Conservation (phyloP, 1,284 basidiomycete genomes). For the Anthracocystis walkeri region DNA sequence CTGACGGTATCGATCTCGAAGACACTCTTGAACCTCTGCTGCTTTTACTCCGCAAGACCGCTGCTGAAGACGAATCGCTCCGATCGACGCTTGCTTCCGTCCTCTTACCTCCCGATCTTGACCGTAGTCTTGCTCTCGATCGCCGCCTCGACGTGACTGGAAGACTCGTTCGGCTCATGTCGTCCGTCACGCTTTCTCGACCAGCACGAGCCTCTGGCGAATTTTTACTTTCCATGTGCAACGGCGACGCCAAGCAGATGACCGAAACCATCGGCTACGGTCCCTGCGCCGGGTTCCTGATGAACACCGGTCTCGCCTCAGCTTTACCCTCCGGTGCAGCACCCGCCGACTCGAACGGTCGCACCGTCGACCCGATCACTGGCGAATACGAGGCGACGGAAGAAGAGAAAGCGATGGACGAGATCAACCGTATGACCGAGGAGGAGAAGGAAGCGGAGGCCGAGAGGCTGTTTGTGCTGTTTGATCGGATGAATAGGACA, state of each 20-base stretch:
- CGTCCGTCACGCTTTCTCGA: constrained; percentile 44
- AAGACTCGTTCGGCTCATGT: constrained; percentile 55
- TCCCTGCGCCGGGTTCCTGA: constrained; percentile 62
- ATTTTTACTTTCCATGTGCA: constrained; percentile 52
- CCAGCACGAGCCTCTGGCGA: constrained; percentile 56
- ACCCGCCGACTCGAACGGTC: constrained; percentile 13
- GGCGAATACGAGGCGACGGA: constrained; percentile 51
- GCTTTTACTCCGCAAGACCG: constrained; percentile 53
- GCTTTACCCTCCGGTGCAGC: constrained; percentile 37
- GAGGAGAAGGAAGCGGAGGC: constrained; percentile 62
- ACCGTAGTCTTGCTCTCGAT: constrained; percentile 46
- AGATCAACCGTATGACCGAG: constrained; percentile 49
- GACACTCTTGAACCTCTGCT: constrained; percentile 54
- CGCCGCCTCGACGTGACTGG: constrained; percentile 55
- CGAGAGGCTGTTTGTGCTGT: constrained; percentile 59
- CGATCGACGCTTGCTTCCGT: constrained; percentile 18
- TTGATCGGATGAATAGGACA: constrained; percentile 58
- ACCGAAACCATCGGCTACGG: constrained; percentile 59
- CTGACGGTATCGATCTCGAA: constrained; percentile 55
- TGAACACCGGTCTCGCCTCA: constrained; percentile 40
- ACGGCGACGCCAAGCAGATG: constrained; percentile 47
- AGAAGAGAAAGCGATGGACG: constrained; percentile 43
- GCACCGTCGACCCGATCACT: constrained; percentile 59
- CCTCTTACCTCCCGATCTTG: constrained; percentile 48
- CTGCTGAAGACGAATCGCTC: constrained; percentile 41